Conservation (phyloP, 2,329 filamentous ascomycete genomes). For the Setomelanomma holmii region DNA sequence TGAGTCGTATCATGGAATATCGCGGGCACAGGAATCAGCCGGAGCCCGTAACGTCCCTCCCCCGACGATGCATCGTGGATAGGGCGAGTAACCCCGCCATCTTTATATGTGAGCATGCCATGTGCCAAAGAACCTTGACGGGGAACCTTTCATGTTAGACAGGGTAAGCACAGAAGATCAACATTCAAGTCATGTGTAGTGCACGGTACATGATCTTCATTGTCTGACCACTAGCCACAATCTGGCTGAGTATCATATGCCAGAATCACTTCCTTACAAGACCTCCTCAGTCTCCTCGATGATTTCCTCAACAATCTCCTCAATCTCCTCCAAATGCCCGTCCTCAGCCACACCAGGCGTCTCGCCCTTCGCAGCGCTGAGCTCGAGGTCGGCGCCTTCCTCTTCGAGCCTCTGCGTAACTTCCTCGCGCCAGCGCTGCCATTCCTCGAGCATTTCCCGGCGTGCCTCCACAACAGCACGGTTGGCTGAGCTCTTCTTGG, state of each 20-base stretch:
- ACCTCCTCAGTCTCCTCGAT: constrained; percentile 88
- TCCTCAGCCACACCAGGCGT: constrained; percentile 55
- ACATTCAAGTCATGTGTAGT: not conserved
- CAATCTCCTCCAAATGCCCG: constrained; percentile 61
- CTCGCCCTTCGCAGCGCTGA: constrained; percentile 60
- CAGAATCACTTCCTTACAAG: constrained; percentile 24
- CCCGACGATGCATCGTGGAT: not conserved
- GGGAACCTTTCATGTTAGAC: too few species aligned
- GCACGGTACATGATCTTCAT: not conserved
- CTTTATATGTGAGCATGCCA: too few species aligned
- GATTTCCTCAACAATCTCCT: constrained; percentile 89
- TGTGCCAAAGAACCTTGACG: too few species aligned
- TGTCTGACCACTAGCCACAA: not conserved
- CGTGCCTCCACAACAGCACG: constrained; percentile 90
- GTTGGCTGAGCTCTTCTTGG: constrained; percentile 92
- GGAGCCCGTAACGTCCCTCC: not conserved
- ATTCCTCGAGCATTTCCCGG: constrained; percentile 83
- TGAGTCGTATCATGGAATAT: not conserved
- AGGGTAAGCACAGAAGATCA: too few species aligned
- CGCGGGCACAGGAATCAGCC: not conserved
- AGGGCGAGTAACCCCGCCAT: too few species aligned
- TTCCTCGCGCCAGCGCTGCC: constrained; percentile 81
- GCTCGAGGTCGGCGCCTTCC: constrained; percentile 64
- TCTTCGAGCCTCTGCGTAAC: constrained; percentile 69
- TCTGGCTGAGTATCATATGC: not conserved